Percentiles rank a stretch among this genome's conserved stretches.
phyloP scores from a whole-genome alignment of 345 rosid species.

The Eutrema heterophyllum region DNA sequence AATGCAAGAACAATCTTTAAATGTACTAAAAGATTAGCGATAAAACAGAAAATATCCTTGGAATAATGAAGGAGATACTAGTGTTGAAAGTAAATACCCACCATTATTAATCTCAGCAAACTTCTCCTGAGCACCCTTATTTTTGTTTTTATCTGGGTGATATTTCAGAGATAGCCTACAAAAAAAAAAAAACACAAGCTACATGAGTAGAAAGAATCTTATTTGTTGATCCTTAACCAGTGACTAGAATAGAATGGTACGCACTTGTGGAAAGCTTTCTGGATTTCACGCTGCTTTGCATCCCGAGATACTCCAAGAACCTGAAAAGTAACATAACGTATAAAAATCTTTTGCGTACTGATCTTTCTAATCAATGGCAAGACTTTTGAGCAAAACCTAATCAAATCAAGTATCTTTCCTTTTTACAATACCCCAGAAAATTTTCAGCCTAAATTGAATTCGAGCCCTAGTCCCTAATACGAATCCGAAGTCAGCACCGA shows the following conservation, averaged over 20 bases:
- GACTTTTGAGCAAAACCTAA: not conserved
- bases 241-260: slow-evolving; percentile 1
- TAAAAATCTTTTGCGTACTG: not conserved
- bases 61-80: not conserved
- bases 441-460: not conserved
- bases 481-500: not conserved
- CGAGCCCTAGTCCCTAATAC: not conserved
- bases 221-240: not conserved
- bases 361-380: not conserved
- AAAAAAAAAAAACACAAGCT: not conserved
- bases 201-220: not conserved
- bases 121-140: slow-evolving; percentile 79
- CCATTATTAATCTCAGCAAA: slow-evolving; percentile 92
- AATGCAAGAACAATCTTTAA: not conserved
- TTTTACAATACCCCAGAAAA: not conserved
- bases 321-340: slow-evolving; percentile 35
- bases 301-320: slow-evolving; percentile 82
- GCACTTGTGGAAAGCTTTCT: slow-evolving; percentile 97
- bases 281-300: slow-evolving; percentile 88
- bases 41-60: not conserved
- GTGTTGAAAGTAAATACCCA: slow-evolving; percentile 19
- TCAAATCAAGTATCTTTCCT: not conserved
- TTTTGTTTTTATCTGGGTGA: slow-evolving; percentile 93
- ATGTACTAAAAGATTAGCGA: not conserved
- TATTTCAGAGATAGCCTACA: slow-evolving; percentile 78